A percentile compares a stretch with the other conserved stretches of the same genome.
Evolutionary conservation across 352 stramenopile species (phyloP).

Genomic region (Globisporangium apiculatum): DNA sequence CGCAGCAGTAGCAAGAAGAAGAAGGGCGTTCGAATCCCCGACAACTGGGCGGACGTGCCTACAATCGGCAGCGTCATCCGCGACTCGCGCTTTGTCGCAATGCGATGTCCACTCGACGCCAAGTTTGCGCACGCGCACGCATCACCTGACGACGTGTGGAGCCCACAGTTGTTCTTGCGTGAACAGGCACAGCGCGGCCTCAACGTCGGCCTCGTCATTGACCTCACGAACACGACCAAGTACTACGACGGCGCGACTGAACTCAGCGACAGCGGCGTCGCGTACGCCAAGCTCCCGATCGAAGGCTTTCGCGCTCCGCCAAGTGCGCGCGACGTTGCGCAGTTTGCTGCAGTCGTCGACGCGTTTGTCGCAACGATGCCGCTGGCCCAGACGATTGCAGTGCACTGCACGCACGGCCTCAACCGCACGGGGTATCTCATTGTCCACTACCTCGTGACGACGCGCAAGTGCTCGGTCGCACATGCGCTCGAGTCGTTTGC

Average conservation of each 20-base stretch:
- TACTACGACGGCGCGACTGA: slow-evolving; percentile 64
- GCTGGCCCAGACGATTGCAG: slow-evolving; percentile 35
- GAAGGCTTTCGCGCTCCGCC: slow-evolving; percentile 64
- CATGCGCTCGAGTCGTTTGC: slow-evolving; percentile 29
- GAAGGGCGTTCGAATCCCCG: slow-evolving; percentile 27
- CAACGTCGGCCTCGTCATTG: slow-evolving; percentile 63
- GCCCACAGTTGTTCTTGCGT: slow-evolving; percentile 45
- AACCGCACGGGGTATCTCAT: slow-evolving; percentile 78
- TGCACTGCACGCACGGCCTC: slow-evolving; percentile 78
- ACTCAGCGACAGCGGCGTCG: slow-evolving; percentile 35
- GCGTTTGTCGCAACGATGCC: slow-evolving; percentile 36
- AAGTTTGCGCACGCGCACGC: slow-evolving; percentile 48
- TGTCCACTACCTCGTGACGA: slow-evolving; percentile 63
- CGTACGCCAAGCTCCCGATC: slow-evolving; percentile 77
- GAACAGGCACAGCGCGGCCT: slow-evolving; percentile 25
- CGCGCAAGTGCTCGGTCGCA: slow-evolving; percentile 27
- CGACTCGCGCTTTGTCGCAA: slow-evolving; percentile 47
- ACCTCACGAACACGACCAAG: slow-evolving; percentile 81
- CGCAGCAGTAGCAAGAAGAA: slow-evolving; percentile 22
- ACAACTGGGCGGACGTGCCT: slow-evolving; percentile 77
- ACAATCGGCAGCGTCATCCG: slow-evolving; percentile 63
- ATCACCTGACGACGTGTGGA: slow-evolving; percentile 42
- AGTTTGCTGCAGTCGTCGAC: slow-evolving; percentile 62
- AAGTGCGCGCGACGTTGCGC: slow-evolving; percentile 31
- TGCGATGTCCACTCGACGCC: slow-evolving; percentile 64